These are phyloP conservation scores for Cokeromyces recurvatus DNA, from an alignment of 371 early-diverging fungal genomes.

Conservation along the genomic window DNA sequence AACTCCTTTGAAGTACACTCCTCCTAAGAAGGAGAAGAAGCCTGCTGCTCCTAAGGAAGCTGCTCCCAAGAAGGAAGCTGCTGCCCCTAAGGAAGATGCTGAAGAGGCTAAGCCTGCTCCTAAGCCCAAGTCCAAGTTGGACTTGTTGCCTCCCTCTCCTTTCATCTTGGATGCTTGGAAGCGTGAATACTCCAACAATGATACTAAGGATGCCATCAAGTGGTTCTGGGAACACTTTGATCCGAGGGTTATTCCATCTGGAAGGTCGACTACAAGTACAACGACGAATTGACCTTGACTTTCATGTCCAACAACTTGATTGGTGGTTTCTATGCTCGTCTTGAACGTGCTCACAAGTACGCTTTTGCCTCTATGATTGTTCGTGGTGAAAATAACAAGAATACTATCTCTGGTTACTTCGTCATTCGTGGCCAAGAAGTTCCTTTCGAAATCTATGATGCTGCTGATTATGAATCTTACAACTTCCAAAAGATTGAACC, in stretches of 20 bases:
- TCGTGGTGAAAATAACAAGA: conserved; percentile 85
- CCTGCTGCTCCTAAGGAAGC: conserved; percentile 60
- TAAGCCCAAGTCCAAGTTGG: conserved; percentile 90
- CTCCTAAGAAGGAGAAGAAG: conserved; percentile 53
- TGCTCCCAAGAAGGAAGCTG: conserved; percentile 55
- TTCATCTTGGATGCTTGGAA: conserved; percentile 92
- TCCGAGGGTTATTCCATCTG: conserved; percentile 85
- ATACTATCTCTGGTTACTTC: conserved; percentile 91
- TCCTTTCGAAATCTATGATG: conserved; percentile 81
- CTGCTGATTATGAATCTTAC: conserved; percentile 88
- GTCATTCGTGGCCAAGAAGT: conserved; percentile 89
- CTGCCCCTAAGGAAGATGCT: conserved; percentile 51
- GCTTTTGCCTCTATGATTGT: conserved; percentile 89
- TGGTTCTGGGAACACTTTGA: conserved; percentile 94
- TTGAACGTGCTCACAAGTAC: conserved; percentile 92
- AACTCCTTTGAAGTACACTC: conserved; percentile 31
- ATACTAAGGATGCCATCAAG: conserved; percentile 83
- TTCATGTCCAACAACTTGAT: conserved; percentile 93
- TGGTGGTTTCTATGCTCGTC: conserved; percentile 91
- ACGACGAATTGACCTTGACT: conserved; percentile 76
- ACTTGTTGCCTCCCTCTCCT: conserved; percentile 79
- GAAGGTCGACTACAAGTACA: conserved; percentile 92
- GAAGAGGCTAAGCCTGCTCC: conserved; percentile 67
- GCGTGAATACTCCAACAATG: conserved; percentile 95
- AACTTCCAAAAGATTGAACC: conserved; percentile 79